Evolutionary conservation across 2,329 filamentous ascomycete species (phyloP).

Genomic region (Macrophomina phaseolina): DNA sequence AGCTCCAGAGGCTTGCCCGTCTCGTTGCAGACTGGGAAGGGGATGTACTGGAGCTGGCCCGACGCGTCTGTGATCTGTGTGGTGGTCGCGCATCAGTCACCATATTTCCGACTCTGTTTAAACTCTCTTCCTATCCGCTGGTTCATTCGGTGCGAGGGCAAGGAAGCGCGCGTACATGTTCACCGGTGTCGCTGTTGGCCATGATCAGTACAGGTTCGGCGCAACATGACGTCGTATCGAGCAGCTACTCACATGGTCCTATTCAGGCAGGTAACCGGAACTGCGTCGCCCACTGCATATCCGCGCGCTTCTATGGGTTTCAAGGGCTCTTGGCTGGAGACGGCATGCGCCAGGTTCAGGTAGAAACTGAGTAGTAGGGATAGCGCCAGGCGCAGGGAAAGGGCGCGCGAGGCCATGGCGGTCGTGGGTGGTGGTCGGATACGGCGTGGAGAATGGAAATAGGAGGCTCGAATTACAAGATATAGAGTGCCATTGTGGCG

Average conservation of each 20-base stretch:
- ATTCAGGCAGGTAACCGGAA: slow-evolving; percentile 60
- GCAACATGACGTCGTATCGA: slow-evolving; percentile 10
- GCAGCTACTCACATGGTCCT: slow-evolving; percentile 53
- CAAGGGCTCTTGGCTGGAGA: slow-evolving; percentile 50
- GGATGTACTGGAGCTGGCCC: slow-evolving; percentile 88
- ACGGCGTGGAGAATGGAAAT: not conserved
- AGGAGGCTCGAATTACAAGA: slow-evolving; percentile 12
- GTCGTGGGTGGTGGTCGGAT: not conserved
- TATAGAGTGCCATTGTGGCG: slow-evolving; percentile 23
- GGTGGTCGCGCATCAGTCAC: not conserved
- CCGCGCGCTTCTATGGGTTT: slow-evolving; percentile 42
- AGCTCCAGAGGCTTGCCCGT: slow-evolving; percentile 82
- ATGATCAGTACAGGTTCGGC: slow-evolving; percentile 8
- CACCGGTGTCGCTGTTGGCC: slow-evolving; percentile 76
- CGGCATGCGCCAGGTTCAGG: slow-evolving; percentile 44
- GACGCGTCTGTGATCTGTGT: slow-evolving; percentile 71
- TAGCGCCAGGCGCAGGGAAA: slow-evolving; percentile 27
- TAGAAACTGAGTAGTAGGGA: slow-evolving; percentile 40
- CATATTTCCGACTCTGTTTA: not conserved
- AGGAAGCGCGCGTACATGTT: slow-evolving; percentile 63
- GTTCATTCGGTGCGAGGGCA: not conserved
- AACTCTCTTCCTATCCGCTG: slow-evolving; percentile 10
- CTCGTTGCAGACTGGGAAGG: slow-evolving; percentile 90
- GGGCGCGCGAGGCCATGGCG: slow-evolving; percentile 17
- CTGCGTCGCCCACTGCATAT: slow-evolving; percentile 55